Evolutionary conservation across 108 stramenopile species (phyloP), one percentile per base, ranked within the genome.

Genomic region (Mayamaea pseudoterrestris): DNA sequence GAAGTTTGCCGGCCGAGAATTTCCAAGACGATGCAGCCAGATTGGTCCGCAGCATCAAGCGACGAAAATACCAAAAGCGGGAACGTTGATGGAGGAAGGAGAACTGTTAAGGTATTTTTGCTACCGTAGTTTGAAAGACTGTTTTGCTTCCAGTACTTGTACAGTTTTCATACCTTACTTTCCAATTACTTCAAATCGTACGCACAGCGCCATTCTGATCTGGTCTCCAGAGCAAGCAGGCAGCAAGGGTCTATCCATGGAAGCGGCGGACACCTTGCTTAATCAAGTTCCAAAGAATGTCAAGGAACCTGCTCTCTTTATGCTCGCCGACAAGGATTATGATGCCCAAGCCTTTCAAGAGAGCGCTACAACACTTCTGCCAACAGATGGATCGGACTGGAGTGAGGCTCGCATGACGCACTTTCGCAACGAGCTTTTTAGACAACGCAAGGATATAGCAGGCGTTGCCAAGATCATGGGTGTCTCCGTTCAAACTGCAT

Each of bases 11-110:
- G 56, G 83, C 3, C 50, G 44, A 12, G 36, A 69, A 44, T 86
- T 54, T 50, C 72, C 72, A 36, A 76, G 71, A 39, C 41, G 50
- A n/a, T 34, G 63, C 5, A 80, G 79, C 51, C 68, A 65, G 36
- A 56, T 86, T 22, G 83, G 83, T 39, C 30, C 44, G 17, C 55
- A 73, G 27, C 76, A 63, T 55, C 79, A 86, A 54, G 83, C 65
- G 21, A 24, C 47, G 26, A 43, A 51, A 6, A 24, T 78, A 35
- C 79, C 79, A 7, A 39, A 29, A 14, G 67, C 58, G 2, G 76
- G 73, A 0, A 61, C 60, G 0, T 63, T 28, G 25, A 25, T 21
- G 5, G 35, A 18, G 1, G 45, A 41, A 26, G 40, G 27, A 17
- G 49, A 29, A 30, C 40, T 32, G 26, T 30, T 46, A 56, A 48